Evolutionary conservation across 441 rosid genomes (phyloP).

Genomic region (Breynia disticha): DNA sequence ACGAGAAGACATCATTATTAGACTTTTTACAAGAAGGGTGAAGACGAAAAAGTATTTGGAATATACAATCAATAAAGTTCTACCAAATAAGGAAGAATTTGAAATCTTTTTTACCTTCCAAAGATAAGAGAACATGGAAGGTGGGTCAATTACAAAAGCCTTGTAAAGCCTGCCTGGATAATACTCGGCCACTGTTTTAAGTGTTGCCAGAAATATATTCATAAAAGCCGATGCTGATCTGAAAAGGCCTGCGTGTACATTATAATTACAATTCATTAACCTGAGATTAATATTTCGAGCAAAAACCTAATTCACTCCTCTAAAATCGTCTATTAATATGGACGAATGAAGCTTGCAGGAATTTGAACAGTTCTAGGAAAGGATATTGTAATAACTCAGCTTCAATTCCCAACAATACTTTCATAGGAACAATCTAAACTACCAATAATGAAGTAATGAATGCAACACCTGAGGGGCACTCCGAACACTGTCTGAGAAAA

Average conservation of each 20-base stretch:
- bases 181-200: slow-evolving; percentile 68
- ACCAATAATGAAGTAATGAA: slow-evolving; percentile 13
- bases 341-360: slow-evolving; percentile 12
- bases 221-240: slow-evolving; percentile 87
- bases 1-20: slow-evolving; percentile 15
- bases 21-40: slow-evolving; percentile 6
- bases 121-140: slow-evolving; percentile 72
- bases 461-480: slow-evolving; percentile 29
- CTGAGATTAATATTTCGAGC: background rate
- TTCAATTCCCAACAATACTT: slow-evolving; percentile 48
- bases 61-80: background rate
- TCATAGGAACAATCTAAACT: background rate
- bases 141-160: slow-evolving; percentile 85
- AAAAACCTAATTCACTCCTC: too few relatives aligned
- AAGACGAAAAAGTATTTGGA: slow-evolving; percentile 5
- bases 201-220: slow-evolving; percentile 58
- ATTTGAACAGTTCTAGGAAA: slow-evolving; percentile 24
- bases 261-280: background rate
- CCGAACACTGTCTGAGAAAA: slow-evolving; percentile 26
- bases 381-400: background rate
- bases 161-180: slow-evolving; percentile 77
- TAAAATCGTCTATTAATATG: too few relatives aligned
- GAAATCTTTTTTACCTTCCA: slow-evolving; percentile 67
- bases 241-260: slow-evolving; percentile 60
- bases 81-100: slow-evolving; percentile 10